These are phyloP conservation scores for Yamadazyma aaseri DNA, from an alignment of 1,139 yeast genomes.

Conservation along the genomic window DNA sequence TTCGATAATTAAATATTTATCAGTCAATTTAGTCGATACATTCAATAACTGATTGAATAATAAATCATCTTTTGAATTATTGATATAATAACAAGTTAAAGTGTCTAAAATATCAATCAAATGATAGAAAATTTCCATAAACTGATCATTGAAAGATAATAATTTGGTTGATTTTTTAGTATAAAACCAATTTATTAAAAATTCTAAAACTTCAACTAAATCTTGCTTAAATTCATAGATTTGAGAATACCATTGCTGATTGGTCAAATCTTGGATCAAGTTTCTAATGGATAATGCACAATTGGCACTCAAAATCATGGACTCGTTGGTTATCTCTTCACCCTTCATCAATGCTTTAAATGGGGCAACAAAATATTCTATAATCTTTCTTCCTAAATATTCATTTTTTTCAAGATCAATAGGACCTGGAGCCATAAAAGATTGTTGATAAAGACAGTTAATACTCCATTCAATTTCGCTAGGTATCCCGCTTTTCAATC, in stretches of 20 bases:
- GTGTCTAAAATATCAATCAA: slow-evolving; percentile 81
- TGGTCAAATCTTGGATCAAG: slow-evolving; percentile 75
- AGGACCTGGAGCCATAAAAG: slow-evolving; percentile 48
- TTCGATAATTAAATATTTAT: slow-evolving; percentile 50
- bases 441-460: slow-evolving; percentile 54
- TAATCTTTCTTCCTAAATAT: slow-evolving; percentile 50
- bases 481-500: slow-evolving; percentile 58
- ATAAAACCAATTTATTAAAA: slow-evolving; percentile 42
- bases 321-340: slow-evolving; percentile 28
- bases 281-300: slow-evolving; percentile 74
- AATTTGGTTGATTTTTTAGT: slow-evolving; percentile 20
- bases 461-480: slow-evolving; percentile 69
- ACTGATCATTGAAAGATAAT: slow-evolving; percentile 35
- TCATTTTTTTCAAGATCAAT: slow-evolving; percentile 50
- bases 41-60: slow-evolving; percentile 52
- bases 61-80: slow-evolving; percentile 63
- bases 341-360: slow-evolving; percentile 26
- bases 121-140: slow-evolving; percentile 64
- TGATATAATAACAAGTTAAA: slow-evolving; percentile 77
- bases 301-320: slow-evolving; percentile 50
- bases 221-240: slow-evolving; percentile 48
- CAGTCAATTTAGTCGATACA: slow-evolving; percentile 48
- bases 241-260: slow-evolving; percentile 76
- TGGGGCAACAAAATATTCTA: slow-evolving; percentile 41
- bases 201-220: slow-evolving; percentile 45